Percentiles rank a stretch among this genome's conserved stretches.
Evolutionary conservation across 192 early-diverging fungal species (phyloP).

Genomic region (Spinellus fusiger): DNA sequence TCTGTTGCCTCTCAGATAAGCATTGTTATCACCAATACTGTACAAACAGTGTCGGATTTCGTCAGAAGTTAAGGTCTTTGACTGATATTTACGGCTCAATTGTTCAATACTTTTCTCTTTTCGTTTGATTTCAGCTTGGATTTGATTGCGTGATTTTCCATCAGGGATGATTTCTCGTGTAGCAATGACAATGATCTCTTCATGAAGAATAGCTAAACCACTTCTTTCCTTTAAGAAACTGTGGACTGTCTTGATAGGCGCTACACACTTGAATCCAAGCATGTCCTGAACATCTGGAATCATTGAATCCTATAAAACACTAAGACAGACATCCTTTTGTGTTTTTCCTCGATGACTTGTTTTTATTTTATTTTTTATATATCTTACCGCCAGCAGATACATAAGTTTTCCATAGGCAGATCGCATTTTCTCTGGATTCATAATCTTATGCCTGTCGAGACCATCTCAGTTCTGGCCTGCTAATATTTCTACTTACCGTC

Average conservation of each 20-base stretch:
- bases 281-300: slow-evolving; percentile 69
- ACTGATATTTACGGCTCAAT: slow-evolving; percentile 76
- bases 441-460: slow-evolving; percentile 65
- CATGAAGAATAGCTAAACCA: slow-evolving; percentile 64
- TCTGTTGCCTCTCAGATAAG: slow-evolving; percentile 75
- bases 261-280: slow-evolving; percentile 73
- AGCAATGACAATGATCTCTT: slow-evolving; percentile 71
- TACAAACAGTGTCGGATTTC: slow-evolving; percentile 84
- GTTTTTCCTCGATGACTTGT: neutral
- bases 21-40: slow-evolving; percentile 97
- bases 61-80: slow-evolving; percentile 49
- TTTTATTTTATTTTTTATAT: neutral
- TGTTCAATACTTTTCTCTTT: slow-evolving; percentile 91
- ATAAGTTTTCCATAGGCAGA: slow-evolving; percentile 93
- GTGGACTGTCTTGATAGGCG: slow-evolving; percentile 90
- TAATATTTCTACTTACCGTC: slow-evolving; percentile 32
- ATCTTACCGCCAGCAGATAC: slow-evolving; percentile 70
- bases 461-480: neutral
- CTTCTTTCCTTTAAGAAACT: slow-evolving; percentile 59
- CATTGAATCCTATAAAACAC: slow-evolving; percentile 53
- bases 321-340: neutral
- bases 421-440: slow-evolving; percentile 97
- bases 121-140: slow-evolving; percentile 80
- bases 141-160: slow-evolving; percentile 57
- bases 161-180: slow-evolving; percentile 66